phyloP scores from a whole-genome alignment of 2,329 filamentous ascomycete species.

The Massarina eburnea region DNA sequence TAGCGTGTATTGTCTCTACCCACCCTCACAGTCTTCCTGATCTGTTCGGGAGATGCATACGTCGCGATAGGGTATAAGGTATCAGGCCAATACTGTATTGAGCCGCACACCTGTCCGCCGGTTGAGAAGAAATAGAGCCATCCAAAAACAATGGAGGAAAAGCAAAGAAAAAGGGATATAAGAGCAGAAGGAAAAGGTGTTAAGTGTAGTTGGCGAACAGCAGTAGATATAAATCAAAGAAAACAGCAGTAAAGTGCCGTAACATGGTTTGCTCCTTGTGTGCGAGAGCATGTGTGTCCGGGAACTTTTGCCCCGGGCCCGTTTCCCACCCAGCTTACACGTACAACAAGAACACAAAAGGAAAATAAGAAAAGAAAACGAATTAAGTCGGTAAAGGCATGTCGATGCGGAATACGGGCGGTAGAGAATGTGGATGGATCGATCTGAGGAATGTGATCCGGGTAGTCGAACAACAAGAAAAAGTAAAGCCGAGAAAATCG shows the following conservation, averaged over 20 bases:
- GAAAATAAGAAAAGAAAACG: neutral
- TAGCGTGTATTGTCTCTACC: neutral
- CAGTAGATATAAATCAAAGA: neutral
- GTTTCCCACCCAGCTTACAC: constrained; percentile 12
- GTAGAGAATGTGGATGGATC: constrained; percentile 10
- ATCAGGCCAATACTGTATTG: neutral
- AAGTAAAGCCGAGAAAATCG: constrained; percentile 4
- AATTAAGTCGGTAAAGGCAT: constrained; percentile 1
- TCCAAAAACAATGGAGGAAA: neutral
- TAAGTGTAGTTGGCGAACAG: neutral
- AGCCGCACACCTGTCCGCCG: neutral
- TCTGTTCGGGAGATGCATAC: neutral
- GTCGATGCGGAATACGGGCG: neutral
- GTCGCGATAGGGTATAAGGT: neutral
- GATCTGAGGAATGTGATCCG: neutral
- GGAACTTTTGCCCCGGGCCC: neutral
- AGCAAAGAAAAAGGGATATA: constrained; percentile 6
- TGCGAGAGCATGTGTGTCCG: constrained; percentile 3
- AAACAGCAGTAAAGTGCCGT: constrained; percentile 8
- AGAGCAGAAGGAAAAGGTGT: constrained; percentile 1
- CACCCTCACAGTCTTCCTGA: neutral
- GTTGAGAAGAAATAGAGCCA: neutral
- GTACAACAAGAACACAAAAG: constrained; percentile 10
- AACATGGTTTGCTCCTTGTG: constrained; percentile 9
- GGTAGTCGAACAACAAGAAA: neutral